Conservation (phyloP, 495 filamentous ascomycete genomes). For the Xylaria curta region DNA sequence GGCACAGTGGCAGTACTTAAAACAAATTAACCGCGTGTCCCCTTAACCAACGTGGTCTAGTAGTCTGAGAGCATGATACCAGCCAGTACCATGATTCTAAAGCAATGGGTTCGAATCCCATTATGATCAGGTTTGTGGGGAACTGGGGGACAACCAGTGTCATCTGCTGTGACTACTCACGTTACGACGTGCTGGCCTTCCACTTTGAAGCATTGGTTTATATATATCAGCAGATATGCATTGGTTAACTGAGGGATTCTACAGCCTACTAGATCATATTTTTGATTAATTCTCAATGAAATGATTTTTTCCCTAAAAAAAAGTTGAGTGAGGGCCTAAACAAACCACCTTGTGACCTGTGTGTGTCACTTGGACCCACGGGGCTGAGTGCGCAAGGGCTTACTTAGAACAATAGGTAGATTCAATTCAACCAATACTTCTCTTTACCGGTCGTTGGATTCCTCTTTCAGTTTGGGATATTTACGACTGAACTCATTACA, state of each 20-base stretch:
- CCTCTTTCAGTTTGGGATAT: too few relatives aligned
- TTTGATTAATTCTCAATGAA: not conserved
- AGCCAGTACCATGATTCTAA: not conserved
- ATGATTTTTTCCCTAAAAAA: not conserved
- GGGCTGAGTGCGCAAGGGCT: too few relatives aligned
- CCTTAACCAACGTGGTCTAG: slow-evolving; percentile 19
- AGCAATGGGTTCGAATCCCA: slow-evolving; percentile 20
- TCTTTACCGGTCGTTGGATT: too few relatives aligned
- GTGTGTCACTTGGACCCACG: too few relatives aligned
- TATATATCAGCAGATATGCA: not conserved
- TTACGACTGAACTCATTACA: too few relatives aligned
- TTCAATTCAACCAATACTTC: too few relatives aligned
- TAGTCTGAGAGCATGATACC: slow-evolving; percentile 14
- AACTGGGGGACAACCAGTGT: slow-evolving; percentile 8
- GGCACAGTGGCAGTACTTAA: not conserved
- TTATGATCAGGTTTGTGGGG: slow-evolving; percentile 12
- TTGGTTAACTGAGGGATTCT: slow-evolving; percentile 17
- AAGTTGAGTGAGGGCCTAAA: not conserved
- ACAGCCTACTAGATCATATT: slow-evolving; percentile 11
- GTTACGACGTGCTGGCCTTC: not conserved
- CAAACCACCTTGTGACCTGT: too few relatives aligned
- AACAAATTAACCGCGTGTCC: not conserved
- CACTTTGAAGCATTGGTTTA: not conserved
- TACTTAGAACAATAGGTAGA: too few relatives aligned
- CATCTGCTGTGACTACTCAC: not conserved